Conservation (phyloP, 2,329 filamentous ascomycete species). For the Alternaria conjuncta region DNA sequence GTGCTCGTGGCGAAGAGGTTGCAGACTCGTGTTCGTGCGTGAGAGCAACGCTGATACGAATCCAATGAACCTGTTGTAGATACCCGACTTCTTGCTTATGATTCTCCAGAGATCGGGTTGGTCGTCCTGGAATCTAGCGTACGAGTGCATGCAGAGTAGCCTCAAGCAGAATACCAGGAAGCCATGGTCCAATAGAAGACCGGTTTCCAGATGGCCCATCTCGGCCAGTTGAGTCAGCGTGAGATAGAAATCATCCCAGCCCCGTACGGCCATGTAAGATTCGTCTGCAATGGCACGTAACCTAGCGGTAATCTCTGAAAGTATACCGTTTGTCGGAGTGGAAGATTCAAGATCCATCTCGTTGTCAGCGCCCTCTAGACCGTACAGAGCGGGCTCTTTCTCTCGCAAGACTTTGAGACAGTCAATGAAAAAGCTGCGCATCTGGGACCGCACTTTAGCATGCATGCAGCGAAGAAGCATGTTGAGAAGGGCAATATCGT, state of each 20-base stretch:
- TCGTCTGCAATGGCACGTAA: conserved; percentile 31
- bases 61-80: conserved; percentile 42
- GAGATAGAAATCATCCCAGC: conserved; percentile 48
- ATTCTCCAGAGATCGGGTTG: conserved; percentile 34
- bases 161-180: conserved; percentile 39
- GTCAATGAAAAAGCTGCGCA: conserved; percentile 39
- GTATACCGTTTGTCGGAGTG: conserved; percentile 18
- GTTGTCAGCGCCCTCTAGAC: conserved; percentile 31
- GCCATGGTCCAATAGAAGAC: conserved; percentile 32
- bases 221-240: conserved; percentile 37
- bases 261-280: conserved; percentile 29
- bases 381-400: conserved; percentile 39
- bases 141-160: conserved; percentile 38
- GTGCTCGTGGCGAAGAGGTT: conserved; percentile 3
- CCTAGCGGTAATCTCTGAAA: conserved; percentile 25
- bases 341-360: conserved; percentile 34
- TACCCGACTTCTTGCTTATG: conserved; percentile 39
- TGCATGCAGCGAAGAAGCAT: conserved; percentile 56
- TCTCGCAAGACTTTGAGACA: conserved; percentile 40
- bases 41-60: conserved; percentile 37
- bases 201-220: conserved; percentile 38
- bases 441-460: conserved; percentile 37
- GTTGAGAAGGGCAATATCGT: conserved; percentile 66
- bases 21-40: conserved; percentile 33
- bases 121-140: conserved; percentile 15